Evolutionary conservation across 73 alveolate genomes (phyloP).

Genomic region (Tetrahymena thermophila): DNA sequence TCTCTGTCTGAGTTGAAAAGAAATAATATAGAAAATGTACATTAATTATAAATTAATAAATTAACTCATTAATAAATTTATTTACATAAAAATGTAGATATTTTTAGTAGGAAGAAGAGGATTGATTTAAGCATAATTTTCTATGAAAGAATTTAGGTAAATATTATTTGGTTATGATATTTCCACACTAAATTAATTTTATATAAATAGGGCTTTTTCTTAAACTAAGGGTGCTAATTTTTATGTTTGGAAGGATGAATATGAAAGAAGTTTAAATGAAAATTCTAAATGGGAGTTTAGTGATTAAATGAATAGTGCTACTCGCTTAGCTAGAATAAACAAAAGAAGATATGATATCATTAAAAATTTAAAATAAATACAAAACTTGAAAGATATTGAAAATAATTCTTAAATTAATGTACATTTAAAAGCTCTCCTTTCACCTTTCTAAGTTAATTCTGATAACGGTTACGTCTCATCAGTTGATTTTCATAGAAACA

Average conservation of each 20-base stretch:
- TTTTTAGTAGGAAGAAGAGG: constrained; percentile 54
- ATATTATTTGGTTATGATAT: not conserved
- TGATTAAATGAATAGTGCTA: not conserved
- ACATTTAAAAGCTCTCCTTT: not conserved
- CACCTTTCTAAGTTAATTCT: not conserved
- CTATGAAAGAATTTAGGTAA: constrained; percentile 44
- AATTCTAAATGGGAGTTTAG: constrained; percentile 2
- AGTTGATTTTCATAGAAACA: not conserved
- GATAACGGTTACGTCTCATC: not conserved
- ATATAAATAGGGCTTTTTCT: not conserved
- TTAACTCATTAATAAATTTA: not conserved
- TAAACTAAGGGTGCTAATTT: constrained; percentile 6
- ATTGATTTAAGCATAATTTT: constrained; percentile 34
- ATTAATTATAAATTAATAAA: not conserved
- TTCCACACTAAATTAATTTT: not conserved
- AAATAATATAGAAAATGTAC: constrained; percentile 17
- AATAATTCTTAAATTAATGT: not conserved
- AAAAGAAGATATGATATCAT: not conserved
- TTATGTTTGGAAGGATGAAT: constrained; percentile 16
- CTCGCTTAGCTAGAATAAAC: not conserved
- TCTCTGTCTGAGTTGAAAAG: constrained; percentile 44
- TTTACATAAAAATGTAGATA: constrained; percentile 9
- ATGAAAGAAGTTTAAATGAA: constrained; percentile 4
- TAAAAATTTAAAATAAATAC: not conserved
- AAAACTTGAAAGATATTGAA: not conserved